Evolutionary conservation across 768 basidiomycete species (phyloP).

Genomic region (Lactifluus echinatus): DNA sequence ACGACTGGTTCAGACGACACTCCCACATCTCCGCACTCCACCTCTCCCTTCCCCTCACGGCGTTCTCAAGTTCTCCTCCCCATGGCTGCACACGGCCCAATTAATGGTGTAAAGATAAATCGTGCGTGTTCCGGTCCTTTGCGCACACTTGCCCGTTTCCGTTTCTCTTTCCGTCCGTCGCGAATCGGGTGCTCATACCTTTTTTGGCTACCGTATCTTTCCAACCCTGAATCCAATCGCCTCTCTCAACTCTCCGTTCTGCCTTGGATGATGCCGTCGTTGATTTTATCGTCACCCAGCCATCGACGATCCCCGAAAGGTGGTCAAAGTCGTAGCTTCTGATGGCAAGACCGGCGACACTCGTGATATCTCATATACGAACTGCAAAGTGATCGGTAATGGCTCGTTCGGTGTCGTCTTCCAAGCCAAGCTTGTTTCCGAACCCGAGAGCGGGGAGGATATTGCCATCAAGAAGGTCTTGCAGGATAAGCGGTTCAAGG

Average conservation of each 20-base stretch:
- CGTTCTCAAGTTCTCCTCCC: not conserved
- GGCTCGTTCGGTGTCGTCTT: conserved; percentile 99
- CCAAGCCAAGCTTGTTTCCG: conserved; percentile 77
- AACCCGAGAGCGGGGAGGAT: conserved; percentile 60
- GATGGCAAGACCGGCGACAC: conserved; percentile 91
- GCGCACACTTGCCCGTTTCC: conserved; percentile 6
- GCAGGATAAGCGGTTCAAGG: conserved; percentile 99
- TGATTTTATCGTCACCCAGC: conserved; percentile 34
- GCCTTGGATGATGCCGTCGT: conserved; percentile 26
- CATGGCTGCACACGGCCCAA: conserved; percentile 67
- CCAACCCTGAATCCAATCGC: conserved; percentile 10
- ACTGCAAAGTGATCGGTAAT: conserved; percentile 97
- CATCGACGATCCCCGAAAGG: conserved; percentile 93
- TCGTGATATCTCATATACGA: conserved; percentile 86
- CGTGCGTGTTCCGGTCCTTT: conserved; percentile 40
- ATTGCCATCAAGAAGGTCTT: conserved; percentile 99
- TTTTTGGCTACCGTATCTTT: conserved; percentile 18
- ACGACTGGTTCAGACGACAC: conserved; percentile 5
- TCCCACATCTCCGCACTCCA: conserved; percentile 12
- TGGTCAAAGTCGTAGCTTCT: conserved; percentile 91
- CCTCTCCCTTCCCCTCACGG: not conserved
- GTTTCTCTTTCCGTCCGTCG: conserved; percentile 19
- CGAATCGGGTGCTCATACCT: conserved; percentile 26
- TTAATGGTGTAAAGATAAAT: conserved; percentile 78
- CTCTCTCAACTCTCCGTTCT: conserved; percentile 20